Evolutionary conservation across 768 basidiomycete species (phyloP).

Genomic region (Hypholoma fasciculare): DNA sequence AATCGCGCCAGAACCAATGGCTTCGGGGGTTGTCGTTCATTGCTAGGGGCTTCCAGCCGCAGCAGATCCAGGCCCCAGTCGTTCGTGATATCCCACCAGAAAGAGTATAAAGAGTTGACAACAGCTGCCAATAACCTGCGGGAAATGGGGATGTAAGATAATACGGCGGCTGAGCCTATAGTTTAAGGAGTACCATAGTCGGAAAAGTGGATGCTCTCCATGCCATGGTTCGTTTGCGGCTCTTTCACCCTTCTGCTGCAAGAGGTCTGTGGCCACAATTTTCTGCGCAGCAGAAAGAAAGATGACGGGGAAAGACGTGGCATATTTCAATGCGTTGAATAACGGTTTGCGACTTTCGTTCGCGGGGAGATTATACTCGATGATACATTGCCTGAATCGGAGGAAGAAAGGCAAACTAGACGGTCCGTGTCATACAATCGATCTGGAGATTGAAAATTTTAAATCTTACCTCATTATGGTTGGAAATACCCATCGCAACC

Average conservation of each 20-base stretch:
- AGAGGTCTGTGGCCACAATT: slow-evolving; percentile 60
- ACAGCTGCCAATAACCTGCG: slow-evolving; percentile 79
- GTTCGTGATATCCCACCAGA: slow-evolving; percentile 99
- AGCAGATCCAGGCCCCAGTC: slow-evolving; percentile 94
- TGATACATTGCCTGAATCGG: slow-evolving; percentile 91
- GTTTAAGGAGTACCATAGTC: slow-evolving; percentile 66
- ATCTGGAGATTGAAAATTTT: too few relatives aligned
- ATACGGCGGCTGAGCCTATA: not conserved
- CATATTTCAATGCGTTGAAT: slow-evolving; percentile 94
- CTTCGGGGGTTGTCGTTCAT: slow-evolving; percentile 36
- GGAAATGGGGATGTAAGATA: not conserved
- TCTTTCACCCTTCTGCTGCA: slow-evolving; percentile 45
- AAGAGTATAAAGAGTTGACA: slow-evolving; percentile 91
- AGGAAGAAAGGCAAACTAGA: slow-evolving; percentile 80
- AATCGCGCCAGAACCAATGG: slow-evolving; percentile 47
- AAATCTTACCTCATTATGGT: slow-evolving; percentile 78
- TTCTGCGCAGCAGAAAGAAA: slow-evolving; percentile 91
- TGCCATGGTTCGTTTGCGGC: slow-evolving; percentile 57
- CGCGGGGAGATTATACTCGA: slow-evolving; percentile 69
- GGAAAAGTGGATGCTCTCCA: slow-evolving; percentile 77
- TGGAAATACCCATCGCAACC: slow-evolving; percentile 76
- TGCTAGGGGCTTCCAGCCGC: slow-evolving; percentile 30
- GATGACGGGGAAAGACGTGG: slow-evolving; percentile 95
- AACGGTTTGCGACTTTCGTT: slow-evolving; percentile 74
- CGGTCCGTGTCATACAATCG: not conserved